Base-by-base conservation (phyloP, 805 yeast genomes). In the Myxozyma monticola region DNA sequence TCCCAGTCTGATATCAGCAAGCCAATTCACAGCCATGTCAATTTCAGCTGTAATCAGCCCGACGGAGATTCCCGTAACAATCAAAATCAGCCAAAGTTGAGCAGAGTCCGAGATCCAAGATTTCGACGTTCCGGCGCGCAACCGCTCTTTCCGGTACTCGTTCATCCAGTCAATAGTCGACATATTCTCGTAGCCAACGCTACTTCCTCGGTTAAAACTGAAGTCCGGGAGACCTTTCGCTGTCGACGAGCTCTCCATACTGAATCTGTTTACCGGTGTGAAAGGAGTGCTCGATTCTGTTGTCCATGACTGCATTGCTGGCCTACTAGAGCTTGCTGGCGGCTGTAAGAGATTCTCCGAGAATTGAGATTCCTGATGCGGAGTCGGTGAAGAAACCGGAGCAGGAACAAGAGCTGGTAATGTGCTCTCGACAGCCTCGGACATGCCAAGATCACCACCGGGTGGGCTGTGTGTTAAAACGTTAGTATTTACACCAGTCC, bases 41-140 rank as follows among this genome's bases (percentile, higher is more conserved):
- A 90, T 71, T 18, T 75, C 74, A 0, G 90, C 91, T 0, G 96
- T 96, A 33, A 88, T 79, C 1, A 80, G 59, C 1, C 98, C 99
- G 37, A 87, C 84, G 1, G 73, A 55, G 0, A 85, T 60, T 0
- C 97, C 96, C 54, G 88, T 85, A 1, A 75, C 59, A 0, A 89
- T 77, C 34, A 91, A 69, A 0, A 85, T 81, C 1, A 85, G 60
- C 84, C 96, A 88, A 42, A 76, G 73, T 55, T 76, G 78, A 2
- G 74, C 62, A 2, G 61, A 37, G 29, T 62, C 65, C 14, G 50
- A 46, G 2, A 65, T n/a, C 29, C 37, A 34, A 8, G 41, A 17
- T 24, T 43, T 43, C 8, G 6, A 7, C 10, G 9, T 18, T 8
- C 45, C 39, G 2, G 35, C 29, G 12, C 60, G 54, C n/a, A 39